Conservation (phyloP, 768 basidiomycete genomes). For the Hericium rajendrae region DNA sequence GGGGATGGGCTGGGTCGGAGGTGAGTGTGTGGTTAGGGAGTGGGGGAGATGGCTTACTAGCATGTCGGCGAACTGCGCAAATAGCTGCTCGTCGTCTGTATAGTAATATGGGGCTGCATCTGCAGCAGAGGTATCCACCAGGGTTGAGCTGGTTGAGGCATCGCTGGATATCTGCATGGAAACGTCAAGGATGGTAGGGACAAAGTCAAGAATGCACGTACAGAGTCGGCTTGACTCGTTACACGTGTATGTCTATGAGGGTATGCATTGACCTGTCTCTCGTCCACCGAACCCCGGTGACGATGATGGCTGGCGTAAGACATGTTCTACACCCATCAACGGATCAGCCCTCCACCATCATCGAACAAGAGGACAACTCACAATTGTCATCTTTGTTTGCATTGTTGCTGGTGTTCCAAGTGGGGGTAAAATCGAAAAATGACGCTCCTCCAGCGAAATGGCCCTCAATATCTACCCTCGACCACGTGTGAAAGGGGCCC, state of each 20-base stretch:
- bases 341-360: background rate
- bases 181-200: background rate
- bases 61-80: conserved; percentile 13
- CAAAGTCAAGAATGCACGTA: background rate
- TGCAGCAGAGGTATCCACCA: conserved; percentile 6
- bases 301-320: conserved; percentile 1
- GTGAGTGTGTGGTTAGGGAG: conserved; percentile 1
- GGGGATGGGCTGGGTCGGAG: conserved; percentile 8
- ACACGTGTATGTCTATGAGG: conserved; percentile 5
- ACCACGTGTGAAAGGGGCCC: conserved; percentile 1
- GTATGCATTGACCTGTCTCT: conserved; percentile 2
- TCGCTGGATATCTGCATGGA: conserved; percentile 8
- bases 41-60: conserved; percentile 3
- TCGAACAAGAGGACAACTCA: background rate
- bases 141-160: conserved; percentile 10
- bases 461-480: background rate
- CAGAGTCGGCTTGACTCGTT: conserved; percentile 11
- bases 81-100: conserved; percentile 6
- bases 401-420: no score
- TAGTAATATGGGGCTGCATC: background rate
- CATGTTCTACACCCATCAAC: background rate
- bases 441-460: background rate
- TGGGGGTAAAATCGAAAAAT: background rate
- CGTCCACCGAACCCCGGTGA: conserved; percentile 6
- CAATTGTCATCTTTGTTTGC: background rate